phyloP scores from a whole-genome alignment of 768 basidiomycete species.

The Flagelloscypha sp. region DNA sequence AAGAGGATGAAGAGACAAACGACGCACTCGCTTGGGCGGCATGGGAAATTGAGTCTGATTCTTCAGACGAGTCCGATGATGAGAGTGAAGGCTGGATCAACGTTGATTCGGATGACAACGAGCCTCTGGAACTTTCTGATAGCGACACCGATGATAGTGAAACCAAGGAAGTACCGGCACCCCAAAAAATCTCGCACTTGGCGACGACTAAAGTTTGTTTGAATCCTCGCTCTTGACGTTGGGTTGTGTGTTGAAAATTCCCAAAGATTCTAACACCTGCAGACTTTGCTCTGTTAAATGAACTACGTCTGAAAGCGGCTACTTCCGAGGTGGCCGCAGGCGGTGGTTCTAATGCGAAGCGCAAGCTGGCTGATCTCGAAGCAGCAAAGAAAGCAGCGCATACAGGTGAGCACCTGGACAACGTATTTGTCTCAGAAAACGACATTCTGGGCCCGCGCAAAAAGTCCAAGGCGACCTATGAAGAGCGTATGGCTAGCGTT shows the following conservation, averaged over 20 bases:
- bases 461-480: constrained; percentile 88
- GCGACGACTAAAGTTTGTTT: constrained; percentile 71
- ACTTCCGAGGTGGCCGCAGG: constrained; percentile 58
- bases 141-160: constrained; percentile 88
- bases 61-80: constrained; percentile 43
- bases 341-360: constrained; percentile 72
- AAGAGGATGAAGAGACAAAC: constrained; percentile 41
- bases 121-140: too few species aligned
- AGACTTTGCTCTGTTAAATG: constrained; percentile 87
- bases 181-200: constrained; percentile 44
- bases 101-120: constrained; percentile 61
- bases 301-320: constrained; percentile 77
- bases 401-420: constrained; percentile 36
- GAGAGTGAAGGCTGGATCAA: constrained; percentile 71
- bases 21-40: constrained; percentile 74
- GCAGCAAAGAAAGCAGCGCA: constrained; percentile 52
- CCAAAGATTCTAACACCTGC: constrained; percentile 90
- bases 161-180: constrained; percentile 42
- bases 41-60: constrained; percentile 81
- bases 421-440: constrained; percentile 73
- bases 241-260: constrained; percentile 1
- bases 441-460: constrained; percentile 93
- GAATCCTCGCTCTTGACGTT: not conserved
- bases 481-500: constrained; percentile 86
- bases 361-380: constrained; percentile 80